phyloP scores from a whole-genome alignment of 192 early-diverging fungal species.

The Gamsiella multidivaricata region DNA sequence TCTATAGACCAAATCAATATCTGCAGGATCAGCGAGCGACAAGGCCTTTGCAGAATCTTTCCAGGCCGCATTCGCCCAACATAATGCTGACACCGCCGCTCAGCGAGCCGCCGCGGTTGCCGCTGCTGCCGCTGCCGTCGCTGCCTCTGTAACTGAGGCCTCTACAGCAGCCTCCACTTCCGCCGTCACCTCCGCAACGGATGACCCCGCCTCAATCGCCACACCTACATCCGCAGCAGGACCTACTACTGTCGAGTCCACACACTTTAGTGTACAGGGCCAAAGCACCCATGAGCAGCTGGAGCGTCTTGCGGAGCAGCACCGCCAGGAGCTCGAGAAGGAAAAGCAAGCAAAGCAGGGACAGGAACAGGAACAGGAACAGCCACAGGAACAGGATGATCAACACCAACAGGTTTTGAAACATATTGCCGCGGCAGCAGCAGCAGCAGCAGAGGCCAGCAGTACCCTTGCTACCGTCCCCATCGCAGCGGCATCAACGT shows the following conservation, averaged over 20 bases:
- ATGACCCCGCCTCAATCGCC: too few species aligned
- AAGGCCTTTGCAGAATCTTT: slow-evolving; percentile 17
- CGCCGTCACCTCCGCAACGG: neutral
- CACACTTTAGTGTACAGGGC: neutral
- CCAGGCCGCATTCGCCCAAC: slow-evolving; percentile 21
- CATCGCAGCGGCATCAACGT: slow-evolving; percentile 10
- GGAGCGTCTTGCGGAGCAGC: slow-evolving; percentile 42
- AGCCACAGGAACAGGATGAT: slow-evolving; percentile 11
- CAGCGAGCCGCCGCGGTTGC: neutral
- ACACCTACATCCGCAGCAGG: neutral
- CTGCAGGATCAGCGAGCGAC: neutral
- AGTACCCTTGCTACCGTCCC: slow-evolving; percentile 49
- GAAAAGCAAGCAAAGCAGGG: neutral
- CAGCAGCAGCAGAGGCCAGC: slow-evolving; percentile 7
- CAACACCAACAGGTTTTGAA: slow-evolving; percentile 23
- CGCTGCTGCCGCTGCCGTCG: slow-evolving; percentile 15
- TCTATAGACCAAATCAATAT: neutral
- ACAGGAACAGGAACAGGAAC: slow-evolving; percentile 6
- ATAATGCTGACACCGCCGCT: slow-evolving; percentile 5
- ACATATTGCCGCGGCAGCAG: slow-evolving; percentile 20
- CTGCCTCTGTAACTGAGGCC: neutral
- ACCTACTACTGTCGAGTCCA: slow-evolving; percentile 4
- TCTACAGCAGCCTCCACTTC: neutral
- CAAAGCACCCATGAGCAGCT: slow-evolving; percentile 34
- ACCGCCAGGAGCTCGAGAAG: slow-evolving; percentile 16